Evolutionary conservation across 352 stramenopile species (phyloP).

Genomic region (Globisporangium uncinulatum): DNA sequence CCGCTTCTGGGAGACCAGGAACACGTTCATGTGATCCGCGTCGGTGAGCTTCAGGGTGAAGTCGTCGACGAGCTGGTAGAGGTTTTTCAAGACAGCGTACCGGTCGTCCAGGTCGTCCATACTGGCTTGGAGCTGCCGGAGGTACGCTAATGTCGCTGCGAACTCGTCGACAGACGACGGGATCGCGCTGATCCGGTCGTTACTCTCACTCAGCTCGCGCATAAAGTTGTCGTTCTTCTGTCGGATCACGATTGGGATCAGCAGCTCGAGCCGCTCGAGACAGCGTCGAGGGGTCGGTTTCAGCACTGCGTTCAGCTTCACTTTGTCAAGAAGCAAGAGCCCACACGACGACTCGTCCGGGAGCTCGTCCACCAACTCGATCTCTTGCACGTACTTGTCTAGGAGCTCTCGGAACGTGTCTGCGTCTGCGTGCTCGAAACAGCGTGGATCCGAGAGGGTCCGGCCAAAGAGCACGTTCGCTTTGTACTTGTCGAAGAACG

Average conservation of each 20-base stretch:
- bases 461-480: slow-evolving; percentile 64
- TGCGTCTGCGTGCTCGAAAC: slow-evolving; percentile 22
- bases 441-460: slow-evolving; percentile 22
- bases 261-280: slow-evolving; percentile 41
- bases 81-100: slow-evolving; percentile 42
- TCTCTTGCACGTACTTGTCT: slow-evolving; percentile 59
- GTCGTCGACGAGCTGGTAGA: slow-evolving; percentile 67
- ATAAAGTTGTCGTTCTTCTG: slow-evolving; percentile 55
- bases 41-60: slow-evolving; percentile 63
- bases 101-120: slow-evolving; percentile 49
- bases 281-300: slow-evolving; percentile 67
- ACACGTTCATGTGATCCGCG: slow-evolving; percentile 66
- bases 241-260: slow-evolving; percentile 57
- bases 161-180: slow-evolving; percentile 69
- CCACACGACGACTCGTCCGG: slow-evolving; percentile 38
- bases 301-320: slow-evolving; percentile 44
- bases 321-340: slow-evolving; percentile 53
- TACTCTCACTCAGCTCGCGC: slow-evolving; percentile 42
- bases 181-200: slow-evolving; percentile 68
- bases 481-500: slow-evolving; percentile 73
- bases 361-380: slow-evolving; percentile 44
- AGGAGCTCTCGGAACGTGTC: slow-evolving; percentile 61
- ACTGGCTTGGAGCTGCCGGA: slow-evolving; percentile 41
- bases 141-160: slow-evolving; percentile 47
- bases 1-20: slow-evolving; percentile 69